A percentile compares a stretch with the other conserved stretches of the same genome.
Evolutionary conservation across 768 basidiomycete genomes (phyloP).

Genomic region (Tulasnella calospora): DNA sequence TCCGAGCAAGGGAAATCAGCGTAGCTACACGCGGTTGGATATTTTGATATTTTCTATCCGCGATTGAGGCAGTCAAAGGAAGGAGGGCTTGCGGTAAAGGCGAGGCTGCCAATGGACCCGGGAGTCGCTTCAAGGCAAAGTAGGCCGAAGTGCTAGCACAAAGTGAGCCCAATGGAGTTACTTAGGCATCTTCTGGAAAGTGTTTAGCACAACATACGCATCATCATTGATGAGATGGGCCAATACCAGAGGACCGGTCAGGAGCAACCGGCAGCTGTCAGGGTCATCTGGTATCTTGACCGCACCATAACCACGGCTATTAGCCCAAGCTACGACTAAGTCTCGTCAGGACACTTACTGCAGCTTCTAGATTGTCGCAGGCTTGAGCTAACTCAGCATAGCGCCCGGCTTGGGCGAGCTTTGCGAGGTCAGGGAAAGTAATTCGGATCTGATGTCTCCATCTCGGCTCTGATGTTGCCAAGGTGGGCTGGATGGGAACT

Average conservation of each 20-base stretch:
- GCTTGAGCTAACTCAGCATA: not conserved
- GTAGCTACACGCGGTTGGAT: conserved; percentile 49
- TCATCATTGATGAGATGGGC: conserved; percentile 61
- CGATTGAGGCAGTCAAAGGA: conserved; percentile 48
- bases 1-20: conserved; percentile 35
- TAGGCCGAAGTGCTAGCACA: conserved; percentile 53
- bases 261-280: conserved; percentile 45
- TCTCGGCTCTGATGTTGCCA: not conserved
- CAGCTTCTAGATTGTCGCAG: conserved; percentile 20
- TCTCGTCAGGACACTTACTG: not conserved
- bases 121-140: conserved; percentile 53
- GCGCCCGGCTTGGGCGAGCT: conserved; percentile 10
- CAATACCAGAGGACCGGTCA: conserved; percentile 58
- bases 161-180: not conserved
- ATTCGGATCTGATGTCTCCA: not conserved
- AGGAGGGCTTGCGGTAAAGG: conserved; percentile 48
- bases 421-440: conserved; percentile 16
- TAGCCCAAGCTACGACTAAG: not conserved
- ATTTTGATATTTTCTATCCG: conserved; percentile 51
- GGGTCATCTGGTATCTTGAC: conserved; percentile 5
- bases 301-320: not conserved
- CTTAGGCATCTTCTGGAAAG: not conserved
- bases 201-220: conserved; percentile 43
- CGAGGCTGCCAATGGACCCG: conserved; percentile 43
- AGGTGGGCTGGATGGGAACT: not conserved